Evolutionary conservation across 2,329 filamentous ascomycete genomes (phyloP).

Genomic region (Fusarium xyrophilum): DNA sequence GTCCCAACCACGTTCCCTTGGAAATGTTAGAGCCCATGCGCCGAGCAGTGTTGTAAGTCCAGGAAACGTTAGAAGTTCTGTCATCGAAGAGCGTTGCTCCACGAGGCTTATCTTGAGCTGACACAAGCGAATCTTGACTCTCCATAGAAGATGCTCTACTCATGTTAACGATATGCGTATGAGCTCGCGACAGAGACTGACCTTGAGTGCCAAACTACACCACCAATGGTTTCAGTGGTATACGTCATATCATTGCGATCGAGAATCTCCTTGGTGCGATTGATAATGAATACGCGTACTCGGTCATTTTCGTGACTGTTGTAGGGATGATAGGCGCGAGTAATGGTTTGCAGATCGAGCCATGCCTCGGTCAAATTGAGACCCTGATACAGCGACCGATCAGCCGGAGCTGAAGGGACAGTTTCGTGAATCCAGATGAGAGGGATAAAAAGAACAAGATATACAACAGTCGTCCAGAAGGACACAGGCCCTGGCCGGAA

Average conservation of each 20-base stretch:
- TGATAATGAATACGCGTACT: slow-evolving; percentile 77
- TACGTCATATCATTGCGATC: slow-evolving; percentile 63
- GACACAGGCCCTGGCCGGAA: slow-evolving; percentile 85
- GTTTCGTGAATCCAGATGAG: slow-evolving; percentile 77
- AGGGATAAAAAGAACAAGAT: slow-evolving; percentile 77
- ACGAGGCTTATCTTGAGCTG: slow-evolving; percentile 13
- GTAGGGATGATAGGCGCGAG: slow-evolving; percentile 81
- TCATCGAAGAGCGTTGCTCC: slow-evolving; percentile 79
- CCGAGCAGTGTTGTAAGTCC: slow-evolving; percentile 44
- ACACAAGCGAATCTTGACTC: neutral
- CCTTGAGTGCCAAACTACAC: slow-evolving; percentile 41
- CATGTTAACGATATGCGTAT: neutral
- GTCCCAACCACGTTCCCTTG: slow-evolving; percentile 50
- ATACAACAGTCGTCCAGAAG: slow-evolving; percentile 76
- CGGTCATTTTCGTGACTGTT: slow-evolving; percentile 85
- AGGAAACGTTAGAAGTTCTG: slow-evolving; percentile 77
- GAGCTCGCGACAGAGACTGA: slow-evolving; percentile 10
- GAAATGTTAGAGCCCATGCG: slow-evolving; percentile 29
- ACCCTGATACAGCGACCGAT: slow-evolving; percentile 58
- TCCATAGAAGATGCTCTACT: slow-evolving; percentile 8
- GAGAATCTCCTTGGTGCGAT: slow-evolving; percentile 74
- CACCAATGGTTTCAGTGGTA: slow-evolving; percentile 49
- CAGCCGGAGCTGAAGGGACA: slow-evolving; percentile 70
- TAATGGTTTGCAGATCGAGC: slow-evolving; percentile 80
- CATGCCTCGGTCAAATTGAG: slow-evolving; percentile 87